These are phyloP conservation scores for Pulveroboletus ridleyi DNA, from an alignment of 1,284 basidiomycete species.

Conservation along the genomic window DNA sequence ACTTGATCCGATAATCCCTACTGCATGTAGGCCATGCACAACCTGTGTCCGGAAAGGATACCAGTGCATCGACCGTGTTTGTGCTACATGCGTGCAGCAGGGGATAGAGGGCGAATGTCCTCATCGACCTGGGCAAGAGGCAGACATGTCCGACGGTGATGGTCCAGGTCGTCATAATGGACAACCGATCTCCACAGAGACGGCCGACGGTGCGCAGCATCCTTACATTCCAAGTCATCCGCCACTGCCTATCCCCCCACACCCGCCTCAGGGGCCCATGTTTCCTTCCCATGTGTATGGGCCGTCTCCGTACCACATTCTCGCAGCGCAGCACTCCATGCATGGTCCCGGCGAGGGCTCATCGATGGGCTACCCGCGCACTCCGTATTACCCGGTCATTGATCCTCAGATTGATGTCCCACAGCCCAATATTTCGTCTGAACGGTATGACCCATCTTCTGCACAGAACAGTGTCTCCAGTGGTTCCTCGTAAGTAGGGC, in stretches of 20 bases:
- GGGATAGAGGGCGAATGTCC: conserved; percentile 49
- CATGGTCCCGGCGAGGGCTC: conserved; percentile 26
- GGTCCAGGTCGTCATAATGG: conserved; percentile 22
- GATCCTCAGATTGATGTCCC: conserved; percentile 45
- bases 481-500: conserved; percentile 27
- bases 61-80: conserved; percentile 54
- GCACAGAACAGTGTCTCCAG: conserved; percentile 15
- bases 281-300: conserved; percentile 32
- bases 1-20: conserved; percentile 12
- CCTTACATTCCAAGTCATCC: conserved; percentile 24
- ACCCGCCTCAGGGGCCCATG: conserved; percentile 27
- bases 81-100: conserved; percentile 47
- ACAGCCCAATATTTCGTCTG: conserved; percentile 42
- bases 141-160: conserved; percentile 41
- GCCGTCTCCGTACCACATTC: conserved; percentile 36
- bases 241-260: conserved; percentile 25
- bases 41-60: conserved; percentile 53
- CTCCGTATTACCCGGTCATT: conserved; percentile 45
- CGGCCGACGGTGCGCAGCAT: conserved; percentile 14
- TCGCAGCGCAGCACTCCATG: conserved; percentile 30
- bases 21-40: conserved; percentile 48
- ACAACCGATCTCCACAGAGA: conserved; percentile 19
- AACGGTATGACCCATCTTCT: conserved; percentile 39
- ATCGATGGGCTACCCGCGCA: conserved; percentile 33
- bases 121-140: conserved; percentile 42